Evolutionary conservation across 352 stramenopile genomes (phyloP).

Genomic region (Pythium periplocum): DNA sequence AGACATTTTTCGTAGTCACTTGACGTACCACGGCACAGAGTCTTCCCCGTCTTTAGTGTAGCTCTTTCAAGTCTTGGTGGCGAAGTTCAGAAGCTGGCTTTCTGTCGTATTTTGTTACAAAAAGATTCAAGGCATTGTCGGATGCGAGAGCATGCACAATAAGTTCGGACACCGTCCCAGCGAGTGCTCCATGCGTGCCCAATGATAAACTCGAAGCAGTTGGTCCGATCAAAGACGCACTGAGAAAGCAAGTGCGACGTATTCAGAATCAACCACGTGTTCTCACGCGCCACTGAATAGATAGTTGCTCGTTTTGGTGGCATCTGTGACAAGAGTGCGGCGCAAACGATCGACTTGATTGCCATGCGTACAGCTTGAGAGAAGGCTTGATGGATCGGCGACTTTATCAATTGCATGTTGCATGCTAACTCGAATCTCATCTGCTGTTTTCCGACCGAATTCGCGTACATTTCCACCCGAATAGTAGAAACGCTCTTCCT

Average conservation of each 20-base stretch:
- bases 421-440: not conserved
- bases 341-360: conserved; percentile 3
- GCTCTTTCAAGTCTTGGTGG: not conserved
- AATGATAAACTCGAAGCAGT: not conserved
- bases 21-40: not conserved
- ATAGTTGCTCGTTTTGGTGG: not conserved
- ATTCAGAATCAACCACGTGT: conserved; percentile 10
- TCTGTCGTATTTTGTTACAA: conserved; percentile 9
- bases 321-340: not conserved
- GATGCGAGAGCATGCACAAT: conserved; percentile 6
- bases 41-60: not conserved
- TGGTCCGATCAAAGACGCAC: not conserved
- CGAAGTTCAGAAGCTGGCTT: not conserved
- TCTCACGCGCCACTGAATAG: not conserved
- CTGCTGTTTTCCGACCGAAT: not conserved
- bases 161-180: conserved; percentile 1
- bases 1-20: conserved; percentile 8
- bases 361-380: not conserved
- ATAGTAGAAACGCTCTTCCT: conserved; percentile 9
- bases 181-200: conserved; percentile 2
- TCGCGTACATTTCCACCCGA: conserved; percentile 9
- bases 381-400: not conserved
- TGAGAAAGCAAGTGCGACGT: not conserved
- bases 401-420: not conserved
- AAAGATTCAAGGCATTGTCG: conserved; percentile 10